Conservation (phyloP, 2,329 filamentous ascomycete species). For the Paecilomyces sp. region DNA sequence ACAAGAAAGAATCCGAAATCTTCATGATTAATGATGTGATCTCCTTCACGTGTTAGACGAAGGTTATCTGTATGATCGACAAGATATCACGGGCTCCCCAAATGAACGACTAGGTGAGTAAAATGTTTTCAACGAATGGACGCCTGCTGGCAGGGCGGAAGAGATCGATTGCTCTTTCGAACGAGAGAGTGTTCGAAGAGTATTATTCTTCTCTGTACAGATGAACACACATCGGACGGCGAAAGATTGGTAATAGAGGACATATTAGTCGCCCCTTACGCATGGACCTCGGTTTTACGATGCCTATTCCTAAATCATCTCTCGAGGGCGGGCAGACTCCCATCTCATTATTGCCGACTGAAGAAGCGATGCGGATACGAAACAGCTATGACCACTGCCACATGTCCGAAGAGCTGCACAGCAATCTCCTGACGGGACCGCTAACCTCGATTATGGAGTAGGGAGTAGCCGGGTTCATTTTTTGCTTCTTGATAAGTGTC, state of each 20-base stretch:
- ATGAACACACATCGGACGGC: neutral
- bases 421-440: neutral
- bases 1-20: neutral
- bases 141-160: neutral
- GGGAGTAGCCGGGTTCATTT: neutral
- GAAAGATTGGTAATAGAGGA: neutral
- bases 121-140: neutral
- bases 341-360: neutral
- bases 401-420: neutral
- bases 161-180: neutral
- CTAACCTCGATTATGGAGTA: neutral
- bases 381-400: too few relatives aligned
- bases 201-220: neutral
- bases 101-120: neutral
- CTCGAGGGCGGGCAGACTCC: neutral
- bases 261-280: neutral
- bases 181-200: neutral
- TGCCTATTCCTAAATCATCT: neutral
- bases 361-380: neutral
- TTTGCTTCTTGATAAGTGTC: too few relatives aligned
- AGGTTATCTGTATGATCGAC: neutral
- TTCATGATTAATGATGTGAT: neutral
- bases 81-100: neutral
- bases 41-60: neutral
- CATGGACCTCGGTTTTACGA: neutral